Conservation (phyloP, 768 basidiomycete genomes). For the Suillus brevipes region DNA sequence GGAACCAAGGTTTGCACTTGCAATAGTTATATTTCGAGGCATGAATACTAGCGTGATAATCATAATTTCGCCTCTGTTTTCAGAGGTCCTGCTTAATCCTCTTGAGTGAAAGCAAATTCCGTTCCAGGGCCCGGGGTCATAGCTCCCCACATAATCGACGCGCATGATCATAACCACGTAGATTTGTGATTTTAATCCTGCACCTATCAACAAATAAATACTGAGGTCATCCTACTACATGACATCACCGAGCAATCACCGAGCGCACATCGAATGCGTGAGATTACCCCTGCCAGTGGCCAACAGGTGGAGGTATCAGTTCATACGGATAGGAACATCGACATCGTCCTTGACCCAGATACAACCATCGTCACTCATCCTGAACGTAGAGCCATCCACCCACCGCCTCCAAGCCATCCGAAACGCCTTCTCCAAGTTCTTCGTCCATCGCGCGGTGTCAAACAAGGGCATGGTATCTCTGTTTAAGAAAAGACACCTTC, state of each 20-base stretch:
- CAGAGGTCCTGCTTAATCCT: no score
- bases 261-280: neutral
- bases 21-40: no score
- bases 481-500: slow-evolving; percentile 41
- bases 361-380: slow-evolving; percentile 31
- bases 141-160: no score
- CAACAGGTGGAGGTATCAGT: neutral
- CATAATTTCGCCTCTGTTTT: no score
- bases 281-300: neutral
- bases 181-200: neutral
- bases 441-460: slow-evolving; percentile 48
- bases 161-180: neutral
- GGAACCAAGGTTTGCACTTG: no score
- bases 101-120: no score
- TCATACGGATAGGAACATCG: slow-evolving; percentile 8
- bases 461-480: slow-evolving; percentile 47
- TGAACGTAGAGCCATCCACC: slow-evolving; percentile 43
- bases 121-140: no score
- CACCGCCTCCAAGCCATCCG: slow-evolving; percentile 47
- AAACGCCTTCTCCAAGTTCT: slow-evolving; percentile 47
- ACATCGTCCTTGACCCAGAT: slow-evolving; percentile 34
- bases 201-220: neutral
- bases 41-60: no score
- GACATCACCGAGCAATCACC: neutral
- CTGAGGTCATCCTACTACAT: neutral